Conservation (phyloP, 1,284 basidiomycete species). For the Rhizoctonia solani region DNA sequence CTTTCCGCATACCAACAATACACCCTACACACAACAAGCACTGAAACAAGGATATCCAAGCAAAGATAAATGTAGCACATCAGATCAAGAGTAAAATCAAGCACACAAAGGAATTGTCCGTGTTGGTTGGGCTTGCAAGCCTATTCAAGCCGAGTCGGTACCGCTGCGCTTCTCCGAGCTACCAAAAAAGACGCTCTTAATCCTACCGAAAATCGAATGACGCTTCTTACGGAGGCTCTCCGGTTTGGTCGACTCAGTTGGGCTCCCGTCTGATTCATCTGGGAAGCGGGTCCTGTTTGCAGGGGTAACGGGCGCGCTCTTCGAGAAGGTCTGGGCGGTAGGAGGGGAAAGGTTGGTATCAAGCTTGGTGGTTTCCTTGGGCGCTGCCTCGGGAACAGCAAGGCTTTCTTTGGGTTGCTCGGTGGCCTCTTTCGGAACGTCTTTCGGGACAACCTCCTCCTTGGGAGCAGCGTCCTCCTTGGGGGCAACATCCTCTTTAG, state of each 20-base stretch:
- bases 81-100: neutral
- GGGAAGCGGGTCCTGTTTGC: conserved; percentile 21
- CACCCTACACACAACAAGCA: neutral
- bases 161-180: conserved; percentile 32
- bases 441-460: neutral
- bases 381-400: neutral
- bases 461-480: neutral
- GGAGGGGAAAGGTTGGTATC: conserved; percentile 17
- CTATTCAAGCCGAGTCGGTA: neutral
- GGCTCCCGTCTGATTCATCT: neutral
- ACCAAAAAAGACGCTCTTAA: conserved; percentile 41
- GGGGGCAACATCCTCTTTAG: neutral
- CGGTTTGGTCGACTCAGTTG: neutral
- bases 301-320: conserved; percentile 20
- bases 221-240: conserved; percentile 41
- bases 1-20: neutral
- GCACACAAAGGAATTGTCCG: neutral
- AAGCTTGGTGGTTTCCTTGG: conserved; percentile 22
- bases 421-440: no score
- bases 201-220: conserved; percentile 42
- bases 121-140: neutral
- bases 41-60: conserved; percentile 8
- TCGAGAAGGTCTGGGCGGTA: neutral
- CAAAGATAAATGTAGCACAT: neutral
- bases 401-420: neutral